Conservation (phyloP, 805 yeast genomes). For the Myxozyma udenii region DNA sequence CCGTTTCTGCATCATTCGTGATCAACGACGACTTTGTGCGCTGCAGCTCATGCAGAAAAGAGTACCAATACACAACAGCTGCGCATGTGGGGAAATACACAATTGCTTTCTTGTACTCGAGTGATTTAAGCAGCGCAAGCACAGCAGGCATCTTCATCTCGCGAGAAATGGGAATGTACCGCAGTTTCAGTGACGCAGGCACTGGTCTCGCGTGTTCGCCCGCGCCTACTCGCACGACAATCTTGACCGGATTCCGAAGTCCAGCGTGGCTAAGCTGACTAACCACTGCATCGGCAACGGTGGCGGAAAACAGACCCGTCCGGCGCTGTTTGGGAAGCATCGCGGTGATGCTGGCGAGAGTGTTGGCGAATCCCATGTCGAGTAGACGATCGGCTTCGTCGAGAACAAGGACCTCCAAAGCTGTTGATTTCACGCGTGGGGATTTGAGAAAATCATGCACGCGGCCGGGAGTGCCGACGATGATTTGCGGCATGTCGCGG, state of each 20-base stretch:
- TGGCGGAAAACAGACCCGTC: slow-evolving; percentile 92
- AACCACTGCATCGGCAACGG: slow-evolving; percentile 73
- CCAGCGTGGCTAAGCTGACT: slow-evolving; percentile 78
- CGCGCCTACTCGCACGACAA: slow-evolving; percentile 61
- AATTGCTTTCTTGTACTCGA: slow-evolving; percentile 71
- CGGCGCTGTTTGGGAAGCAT: slow-evolving; percentile 85
- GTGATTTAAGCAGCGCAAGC: slow-evolving; percentile 51
- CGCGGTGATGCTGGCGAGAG: slow-evolving; percentile 63
- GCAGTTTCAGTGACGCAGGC: slow-evolving; percentile 64
- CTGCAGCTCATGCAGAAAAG: slow-evolving; percentile 39
- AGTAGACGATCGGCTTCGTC: slow-evolving; percentile 93
- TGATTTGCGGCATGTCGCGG: slow-evolving; percentile 59
- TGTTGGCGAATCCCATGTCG: slow-evolving; percentile 70
- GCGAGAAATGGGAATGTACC: slow-evolving; percentile 59
- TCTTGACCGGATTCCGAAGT: slow-evolving; percentile 85
- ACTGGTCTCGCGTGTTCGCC: slow-evolving; percentile 41
- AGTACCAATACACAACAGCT: slow-evolving; percentile 73
- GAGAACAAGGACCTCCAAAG: slow-evolving; percentile 70
- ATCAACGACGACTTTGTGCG: slow-evolving; percentile 10
- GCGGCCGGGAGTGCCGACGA: slow-evolving; percentile 93
- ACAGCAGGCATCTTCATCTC: slow-evolving; percentile 59
- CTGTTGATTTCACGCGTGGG: slow-evolving; percentile 53
- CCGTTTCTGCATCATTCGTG: slow-evolving; percentile 35
- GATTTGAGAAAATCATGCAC: slow-evolving; percentile 65
- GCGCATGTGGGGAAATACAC: slow-evolving; percentile 91